A percentile compares a stretch with the other conserved stretches of the same genome.
phyloP scores from a whole-genome alignment of 495 filamentous ascomycete species.

The Pyrenula aspistea region DNA sequence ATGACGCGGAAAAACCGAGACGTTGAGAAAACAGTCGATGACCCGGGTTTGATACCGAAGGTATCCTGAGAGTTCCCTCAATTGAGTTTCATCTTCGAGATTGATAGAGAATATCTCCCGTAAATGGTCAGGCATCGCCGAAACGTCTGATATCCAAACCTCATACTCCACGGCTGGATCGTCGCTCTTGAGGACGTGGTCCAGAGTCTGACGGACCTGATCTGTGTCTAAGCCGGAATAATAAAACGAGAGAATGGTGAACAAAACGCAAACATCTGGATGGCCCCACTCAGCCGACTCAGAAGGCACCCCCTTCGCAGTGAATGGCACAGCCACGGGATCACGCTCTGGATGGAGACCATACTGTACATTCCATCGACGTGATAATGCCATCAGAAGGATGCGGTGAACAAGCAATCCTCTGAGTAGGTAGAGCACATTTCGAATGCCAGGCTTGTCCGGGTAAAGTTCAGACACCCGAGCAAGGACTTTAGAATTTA shows the following conservation, averaged over 20 bases:
- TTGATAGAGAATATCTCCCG: conserved; percentile 45
- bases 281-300: conserved; percentile 60
- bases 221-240: conserved; percentile 45
- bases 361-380: conserved; percentile 58
- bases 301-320: conserved; percentile 56
- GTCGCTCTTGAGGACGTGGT: conserved; percentile 39
- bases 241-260: conserved; percentile 63
- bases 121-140: conserved; percentile 22
- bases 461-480: too few relatives aligned
- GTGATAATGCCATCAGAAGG: conserved; percentile 36
- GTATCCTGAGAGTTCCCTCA: background rate
- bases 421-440: conserved; percentile 40
- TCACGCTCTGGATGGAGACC: conserved; percentile 39
- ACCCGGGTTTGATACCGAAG: conserved; percentile 36
- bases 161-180: conserved; percentile 43
- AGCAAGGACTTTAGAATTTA: too few relatives aligned
- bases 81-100: conserved; percentile 35
- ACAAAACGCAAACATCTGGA: conserved; percentile 52
- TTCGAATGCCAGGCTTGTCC: background rate
- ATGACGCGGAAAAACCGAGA: conserved; percentile 53
- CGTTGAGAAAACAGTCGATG: conserved; percentile 52
- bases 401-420: conserved; percentile 48
- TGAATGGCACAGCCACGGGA: conserved; percentile 56
- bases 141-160: conserved; percentile 31
- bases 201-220: conserved; percentile 37